These are phyloP conservation scores for Daedaleopsis nitida DNA, from an alignment of 768 basidiomycete genomes.

Conservation along the genomic window DNA sequence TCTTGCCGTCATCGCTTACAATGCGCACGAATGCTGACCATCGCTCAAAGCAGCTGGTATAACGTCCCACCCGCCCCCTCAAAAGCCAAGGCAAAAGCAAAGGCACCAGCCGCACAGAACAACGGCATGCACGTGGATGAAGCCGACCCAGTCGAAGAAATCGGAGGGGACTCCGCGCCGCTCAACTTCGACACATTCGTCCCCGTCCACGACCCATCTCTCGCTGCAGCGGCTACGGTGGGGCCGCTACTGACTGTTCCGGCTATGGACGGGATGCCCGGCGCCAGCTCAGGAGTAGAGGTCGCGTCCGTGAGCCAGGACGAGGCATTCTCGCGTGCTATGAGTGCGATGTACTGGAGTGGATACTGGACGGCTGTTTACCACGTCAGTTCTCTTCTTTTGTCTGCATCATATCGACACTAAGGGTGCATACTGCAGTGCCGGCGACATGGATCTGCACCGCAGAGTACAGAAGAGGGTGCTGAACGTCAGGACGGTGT, in stretches of 20 bases:
- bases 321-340: conserved; percentile 74
- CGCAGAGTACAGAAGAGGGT: conserved; percentile 24
- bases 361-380: conserved; percentile 90
- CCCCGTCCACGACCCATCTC: conserved; percentile 67
- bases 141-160: conserved; percentile 14
- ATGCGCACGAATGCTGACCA: neutral
- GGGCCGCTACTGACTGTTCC: conserved; percentile 17
- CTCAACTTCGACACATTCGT: conserved; percentile 72
- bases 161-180: conserved; percentile 56
- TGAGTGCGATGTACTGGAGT: conserved; percentile 83
- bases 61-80: conserved; percentile 51
- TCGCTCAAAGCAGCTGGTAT: conserved; percentile 64
- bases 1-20: neutral
- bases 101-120: neutral
- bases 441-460: conserved; percentile 13
- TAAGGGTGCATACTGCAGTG: conserved; percentile 1
- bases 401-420: neutral
- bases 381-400: conserved; percentile 50
- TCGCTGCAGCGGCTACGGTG: conserved; percentile 39
- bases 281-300: conserved; percentile 1
- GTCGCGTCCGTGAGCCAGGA: conserved; percentile 55
- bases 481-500: conserved; percentile 24
- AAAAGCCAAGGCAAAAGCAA: conserved; percentile 14
- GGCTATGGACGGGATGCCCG: conserved; percentile 8
- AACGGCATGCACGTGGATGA: neutral